Conservation (phyloP, 495 filamentous ascomycete species). For the Xylaria flabelliformis region DNA sequence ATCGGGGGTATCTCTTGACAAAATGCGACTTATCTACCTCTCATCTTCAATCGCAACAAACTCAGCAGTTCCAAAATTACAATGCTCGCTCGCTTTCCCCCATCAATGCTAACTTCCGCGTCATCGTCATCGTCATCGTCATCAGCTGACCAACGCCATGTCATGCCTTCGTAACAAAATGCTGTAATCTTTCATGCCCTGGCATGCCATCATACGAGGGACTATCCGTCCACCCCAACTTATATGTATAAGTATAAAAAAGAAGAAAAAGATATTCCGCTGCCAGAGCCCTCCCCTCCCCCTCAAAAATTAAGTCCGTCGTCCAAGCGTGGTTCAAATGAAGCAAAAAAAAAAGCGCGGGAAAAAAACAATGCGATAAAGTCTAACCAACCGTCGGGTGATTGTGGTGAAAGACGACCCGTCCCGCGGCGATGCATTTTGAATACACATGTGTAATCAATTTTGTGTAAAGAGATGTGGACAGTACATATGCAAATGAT, state of each 20-base stretch:
- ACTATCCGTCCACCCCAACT: not conserved
- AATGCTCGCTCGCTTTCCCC: slow-evolving; percentile 15
- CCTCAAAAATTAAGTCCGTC: slow-evolving; percentile 6
- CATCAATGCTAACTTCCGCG: not conserved
- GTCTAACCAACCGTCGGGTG: slow-evolving; percentile 16
- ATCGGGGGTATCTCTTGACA: slow-evolving; percentile 40
- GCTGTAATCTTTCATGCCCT: slow-evolving; percentile 18
- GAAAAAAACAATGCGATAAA: slow-evolving; percentile 26
- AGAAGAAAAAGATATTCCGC: slow-evolving; percentile 23
- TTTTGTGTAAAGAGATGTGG: not conserved
- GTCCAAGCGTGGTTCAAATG: slow-evolving; percentile 23
- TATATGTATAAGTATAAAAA: not conserved
- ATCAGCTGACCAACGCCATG: slow-evolving; percentile 18
- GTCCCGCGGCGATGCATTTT: slow-evolving; percentile 31
- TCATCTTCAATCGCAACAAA: slow-evolving; percentile 4
- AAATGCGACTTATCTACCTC: slow-evolving; percentile 28
- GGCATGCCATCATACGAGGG: slow-evolving; percentile 1
- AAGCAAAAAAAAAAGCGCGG: slow-evolving; percentile 4
- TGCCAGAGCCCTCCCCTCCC: slow-evolving; percentile 40
- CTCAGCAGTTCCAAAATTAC: not conserved
- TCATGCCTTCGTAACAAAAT: slow-evolving; percentile 24
- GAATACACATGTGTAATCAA: not conserved
- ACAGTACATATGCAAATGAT: not conserved
- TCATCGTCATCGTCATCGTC: slow-evolving; percentile 28
- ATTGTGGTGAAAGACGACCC: not conserved